phyloP scores from a whole-genome alignment of 371 early-diverging fungal species.

The Rhizopus arrhizus region DNA sequence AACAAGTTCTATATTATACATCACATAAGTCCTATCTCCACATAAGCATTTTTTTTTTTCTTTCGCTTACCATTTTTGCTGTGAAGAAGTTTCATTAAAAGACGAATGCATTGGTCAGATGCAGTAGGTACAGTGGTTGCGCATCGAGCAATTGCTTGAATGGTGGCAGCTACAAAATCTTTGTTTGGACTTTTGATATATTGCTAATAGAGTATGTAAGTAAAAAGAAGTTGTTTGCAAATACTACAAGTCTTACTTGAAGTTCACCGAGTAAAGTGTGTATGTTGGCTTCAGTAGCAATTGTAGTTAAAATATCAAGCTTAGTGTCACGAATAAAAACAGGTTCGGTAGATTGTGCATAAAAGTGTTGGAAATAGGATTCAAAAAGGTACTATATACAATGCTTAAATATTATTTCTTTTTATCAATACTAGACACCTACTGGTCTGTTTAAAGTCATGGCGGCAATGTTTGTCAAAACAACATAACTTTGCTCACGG shows the following conservation, averaged over 20 bases:
- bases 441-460: constrained; percentile 75
- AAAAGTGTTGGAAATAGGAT: constrained; percentile 76
- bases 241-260: constrained; percentile 27
- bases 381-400: constrained; percentile 63
- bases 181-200: constrained; percentile 74
- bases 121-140: constrained; percentile 64
- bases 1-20: constrained; percentile 60
- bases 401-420: background rate
- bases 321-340: constrained; percentile 79
- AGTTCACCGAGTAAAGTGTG: constrained; percentile 53
- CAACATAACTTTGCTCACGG: constrained; percentile 78
- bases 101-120: constrained; percentile 62
- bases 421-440: constrained; percentile 19
- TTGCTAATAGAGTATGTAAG: constrained; percentile 48
- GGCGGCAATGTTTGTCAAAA: constrained; percentile 75
- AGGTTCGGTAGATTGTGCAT: constrained; percentile 79
- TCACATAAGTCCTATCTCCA: background rate
- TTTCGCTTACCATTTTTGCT: constrained; percentile 66
- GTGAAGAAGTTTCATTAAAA: constrained; percentile 68
- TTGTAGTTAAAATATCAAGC: constrained; percentile 77
- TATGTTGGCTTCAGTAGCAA: constrained; percentile 68
- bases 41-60: background rate
- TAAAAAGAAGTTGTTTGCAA: background rate
- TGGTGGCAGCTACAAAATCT: constrained; percentile 69
- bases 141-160: constrained; percentile 75